Evolutionary conservation across 2,329 filamentous ascomycete species (phyloP).

Genomic region (Botrytis porri): DNA sequence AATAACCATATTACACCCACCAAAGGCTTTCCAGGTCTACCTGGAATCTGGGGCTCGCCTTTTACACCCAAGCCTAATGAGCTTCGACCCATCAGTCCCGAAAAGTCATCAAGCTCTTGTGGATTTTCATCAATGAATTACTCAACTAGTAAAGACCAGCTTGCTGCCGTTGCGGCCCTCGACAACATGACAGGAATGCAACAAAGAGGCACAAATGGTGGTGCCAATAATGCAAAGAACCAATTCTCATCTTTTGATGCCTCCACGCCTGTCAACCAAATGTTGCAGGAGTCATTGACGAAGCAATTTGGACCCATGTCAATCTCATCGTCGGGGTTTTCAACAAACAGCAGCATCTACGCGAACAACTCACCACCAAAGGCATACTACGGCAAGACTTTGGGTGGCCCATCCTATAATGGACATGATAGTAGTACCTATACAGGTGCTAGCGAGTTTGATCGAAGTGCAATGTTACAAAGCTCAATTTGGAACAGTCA

Average conservation of each 20-base stretch:
- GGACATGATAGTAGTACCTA: constrained; percentile 31
- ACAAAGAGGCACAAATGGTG: constrained; percentile 23
- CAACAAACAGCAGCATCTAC: constrained; percentile 51
- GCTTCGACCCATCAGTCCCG: constrained; percentile 40
- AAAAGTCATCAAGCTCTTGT: constrained; percentile 36
- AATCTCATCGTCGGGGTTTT: constrained; percentile 41
- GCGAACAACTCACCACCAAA: constrained; percentile 41
- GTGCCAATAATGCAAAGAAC: constrained; percentile 8
- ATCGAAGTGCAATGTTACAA: constrained; percentile 34
- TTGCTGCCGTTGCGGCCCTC: constrained; percentile 28
- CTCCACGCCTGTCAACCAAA: constrained; percentile 26
- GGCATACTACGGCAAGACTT: constrained; percentile 16
- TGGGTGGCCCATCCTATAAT: constrained; percentile 20
- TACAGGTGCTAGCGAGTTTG: constrained; percentile 32
- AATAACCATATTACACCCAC: constrained; percentile 36
- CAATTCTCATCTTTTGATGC: constrained; percentile 19
- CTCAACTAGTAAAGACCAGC: constrained; percentile 27
- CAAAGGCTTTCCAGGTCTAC: constrained; percentile 38
- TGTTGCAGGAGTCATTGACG: constrained; percentile 30
- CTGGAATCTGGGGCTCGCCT: constrained; percentile 46
- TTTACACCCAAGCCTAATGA: constrained; percentile 46
- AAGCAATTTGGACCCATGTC: constrained; percentile 27
- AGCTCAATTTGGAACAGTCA: constrained; percentile 36
- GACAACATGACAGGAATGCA: constrained; percentile 31
- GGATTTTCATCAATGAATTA: constrained; percentile 37